Conservation (phyloP, 495 filamentous ascomycete genomes). For the Parathielavia hyrcaniae region DNA sequence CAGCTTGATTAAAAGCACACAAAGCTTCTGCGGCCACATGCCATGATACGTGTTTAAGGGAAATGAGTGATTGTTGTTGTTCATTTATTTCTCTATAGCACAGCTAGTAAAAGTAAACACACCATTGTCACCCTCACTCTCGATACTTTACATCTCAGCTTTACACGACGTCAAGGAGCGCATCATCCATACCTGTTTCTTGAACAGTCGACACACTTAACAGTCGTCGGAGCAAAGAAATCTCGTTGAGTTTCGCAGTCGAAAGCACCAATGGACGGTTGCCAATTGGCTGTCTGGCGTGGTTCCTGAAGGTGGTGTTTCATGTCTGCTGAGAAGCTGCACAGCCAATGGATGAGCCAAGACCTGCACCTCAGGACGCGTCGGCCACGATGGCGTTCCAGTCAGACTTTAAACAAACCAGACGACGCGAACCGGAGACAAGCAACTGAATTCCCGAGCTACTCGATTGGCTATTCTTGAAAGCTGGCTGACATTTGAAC, state of each 20-base stretch:
- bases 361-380: not conserved
- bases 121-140: too few relatives aligned
- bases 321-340: not conserved
- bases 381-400: not conserved
- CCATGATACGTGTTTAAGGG: too few relatives aligned
- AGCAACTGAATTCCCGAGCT: not conserved
- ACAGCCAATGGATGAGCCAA: slow-evolving; percentile 15
- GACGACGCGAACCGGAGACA: not conserved
- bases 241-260: not conserved
- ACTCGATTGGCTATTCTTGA: not conserved
- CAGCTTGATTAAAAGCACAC: too few relatives aligned
- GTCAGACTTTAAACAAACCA: not conserved
- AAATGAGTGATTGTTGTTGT: too few relatives aligned
- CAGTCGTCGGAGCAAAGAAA: too few relatives aligned
- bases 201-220: too few relatives aligned
- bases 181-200: not conserved
- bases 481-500: not conserved
- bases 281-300: not conserved
- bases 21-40: too few relatives aligned
- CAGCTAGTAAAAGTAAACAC: too few relatives aligned
- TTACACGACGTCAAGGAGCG: too few relatives aligned
- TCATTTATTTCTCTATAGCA: too few relatives aligned
- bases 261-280: not conserved
- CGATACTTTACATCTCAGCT: too few relatives aligned
- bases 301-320: slow-evolving; percentile 4